phyloP scores from a whole-genome alignment of 768 basidiomycete species.

The Xanthoconium stramineum region DNA sequence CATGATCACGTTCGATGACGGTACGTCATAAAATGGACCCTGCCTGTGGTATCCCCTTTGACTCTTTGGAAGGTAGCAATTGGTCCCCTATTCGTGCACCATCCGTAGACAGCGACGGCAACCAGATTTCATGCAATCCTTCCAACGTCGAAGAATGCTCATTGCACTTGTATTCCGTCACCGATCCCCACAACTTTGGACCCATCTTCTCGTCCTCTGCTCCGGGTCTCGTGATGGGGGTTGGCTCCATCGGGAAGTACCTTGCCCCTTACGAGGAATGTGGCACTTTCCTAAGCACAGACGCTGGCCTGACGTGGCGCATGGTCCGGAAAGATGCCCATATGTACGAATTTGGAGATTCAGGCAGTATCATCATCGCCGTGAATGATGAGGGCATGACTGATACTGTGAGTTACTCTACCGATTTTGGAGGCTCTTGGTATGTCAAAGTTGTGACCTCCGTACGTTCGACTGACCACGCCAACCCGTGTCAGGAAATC shows the following conservation, averaged over 20 bases:
- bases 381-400: constrained; percentile 83
- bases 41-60: not conserved
- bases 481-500: constrained; percentile 48
- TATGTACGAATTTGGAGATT: constrained; percentile 96
- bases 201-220: constrained; percentile 93
- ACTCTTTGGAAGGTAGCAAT: constrained; percentile 47
- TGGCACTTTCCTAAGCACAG: constrained; percentile 90
- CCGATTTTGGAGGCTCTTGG: constrained; percentile 84
- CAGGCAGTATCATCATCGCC: constrained; percentile 73
- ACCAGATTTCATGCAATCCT: constrained; percentile 60
- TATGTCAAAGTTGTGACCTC: constrained; percentile 35
- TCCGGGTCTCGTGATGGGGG: constrained; percentile 95
- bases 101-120: constrained; percentile 53
- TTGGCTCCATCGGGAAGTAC: constrained; percentile 76
- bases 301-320: constrained; percentile 84
- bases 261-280: constrained; percentile 77
- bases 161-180: constrained; percentile 91
- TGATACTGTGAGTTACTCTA: constrained; percentile 69
- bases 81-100: constrained; percentile 73
- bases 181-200: constrained; percentile 88
- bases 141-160: constrained; percentile 62
- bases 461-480: not conserved
- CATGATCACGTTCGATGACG: constrained; percentile 88
- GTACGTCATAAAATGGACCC: constrained; percentile 28
- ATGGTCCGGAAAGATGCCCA: constrained; percentile 75